phyloP scores from a whole-genome alignment of 1,284 basidiomycete genomes.

The Sporisorium exsertum region DNA sequence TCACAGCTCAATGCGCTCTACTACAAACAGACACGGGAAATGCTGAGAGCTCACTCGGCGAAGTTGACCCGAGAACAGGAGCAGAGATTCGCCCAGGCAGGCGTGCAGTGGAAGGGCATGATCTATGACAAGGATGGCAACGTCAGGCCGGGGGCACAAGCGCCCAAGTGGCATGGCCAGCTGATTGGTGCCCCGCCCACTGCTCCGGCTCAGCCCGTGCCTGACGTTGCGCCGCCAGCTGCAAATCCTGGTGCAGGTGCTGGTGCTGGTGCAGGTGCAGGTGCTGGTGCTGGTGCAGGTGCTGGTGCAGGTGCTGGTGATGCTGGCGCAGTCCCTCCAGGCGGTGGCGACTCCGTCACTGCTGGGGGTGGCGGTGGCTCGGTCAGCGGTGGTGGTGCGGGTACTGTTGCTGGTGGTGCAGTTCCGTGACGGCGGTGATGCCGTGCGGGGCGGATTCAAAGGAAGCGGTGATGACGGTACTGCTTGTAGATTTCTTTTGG shows the following conservation, averaged over 20 bases:
- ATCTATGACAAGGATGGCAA: conserved; percentile 31
- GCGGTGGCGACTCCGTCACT: background rate
- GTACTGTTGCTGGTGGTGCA: too few relatives aligned
- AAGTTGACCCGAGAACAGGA: conserved; percentile 35
- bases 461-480: too few relatives aligned
- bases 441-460: too few relatives aligned
- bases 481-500: too few relatives aligned
- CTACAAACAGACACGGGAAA: conserved; percentile 23
- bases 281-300: background rate
- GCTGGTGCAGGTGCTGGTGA: background rate
- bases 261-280: background rate
- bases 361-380: background rate
- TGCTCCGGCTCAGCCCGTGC: background rate
- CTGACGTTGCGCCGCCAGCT: background rate
- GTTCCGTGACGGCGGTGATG: too few relatives aligned
- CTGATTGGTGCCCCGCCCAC: background rate
- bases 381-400: background rate
- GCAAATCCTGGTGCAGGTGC: background rate
- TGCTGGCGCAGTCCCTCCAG: background rate
- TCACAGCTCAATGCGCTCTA: conserved; percentile 32
- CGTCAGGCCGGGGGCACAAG: conserved; percentile 5
- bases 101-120: conserved; percentile 29
- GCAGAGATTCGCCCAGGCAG: conserved; percentile 19
- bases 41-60: conserved; percentile 22
- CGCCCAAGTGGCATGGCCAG: conserved; percentile 3